Conservation (phyloP, 1,139 yeast species). For the Suhomyces panamericanus region DNA sequence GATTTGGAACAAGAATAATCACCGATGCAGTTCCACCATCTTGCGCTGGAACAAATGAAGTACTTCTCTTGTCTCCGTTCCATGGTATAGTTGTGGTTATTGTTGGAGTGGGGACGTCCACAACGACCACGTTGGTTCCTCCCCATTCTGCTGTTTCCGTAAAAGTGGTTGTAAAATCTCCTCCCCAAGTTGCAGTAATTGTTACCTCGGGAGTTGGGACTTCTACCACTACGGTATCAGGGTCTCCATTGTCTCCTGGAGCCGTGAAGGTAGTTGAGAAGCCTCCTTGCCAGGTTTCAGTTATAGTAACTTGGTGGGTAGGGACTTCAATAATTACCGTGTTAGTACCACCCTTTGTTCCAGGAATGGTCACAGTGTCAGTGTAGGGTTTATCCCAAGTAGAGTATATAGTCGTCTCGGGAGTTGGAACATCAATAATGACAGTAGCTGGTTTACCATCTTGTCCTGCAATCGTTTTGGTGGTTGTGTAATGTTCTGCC, state of each 20-base stretch:
- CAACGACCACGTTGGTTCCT: too few species aligned
- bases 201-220: neutral
- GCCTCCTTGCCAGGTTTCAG: neutral
- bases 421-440: neutral
- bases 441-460: neutral
- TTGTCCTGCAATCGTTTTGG: neutral
- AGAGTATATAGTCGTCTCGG: neutral
- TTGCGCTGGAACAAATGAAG: too few species aligned
- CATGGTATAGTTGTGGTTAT: too few species aligned
- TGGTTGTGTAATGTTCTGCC: neutral
- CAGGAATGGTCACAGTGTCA: neutral
- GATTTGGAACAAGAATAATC: too few species aligned
- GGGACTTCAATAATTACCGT: neutral
- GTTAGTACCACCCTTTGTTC: neutral
- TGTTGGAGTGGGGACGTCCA: too few species aligned
- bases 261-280: neutral
- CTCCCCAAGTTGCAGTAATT: too few species aligned
- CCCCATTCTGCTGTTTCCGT: too few species aligned
- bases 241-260: neutral
- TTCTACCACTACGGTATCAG: neutral
- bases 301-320: neutral
- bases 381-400: neutral
- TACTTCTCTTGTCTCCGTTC: too few species aligned
- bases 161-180: too few species aligned
- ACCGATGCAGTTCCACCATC: too few species aligned